Conservation (phyloP, 2,329 filamentous ascomycete genomes). For the Juglanconis juglandina region DNA sequence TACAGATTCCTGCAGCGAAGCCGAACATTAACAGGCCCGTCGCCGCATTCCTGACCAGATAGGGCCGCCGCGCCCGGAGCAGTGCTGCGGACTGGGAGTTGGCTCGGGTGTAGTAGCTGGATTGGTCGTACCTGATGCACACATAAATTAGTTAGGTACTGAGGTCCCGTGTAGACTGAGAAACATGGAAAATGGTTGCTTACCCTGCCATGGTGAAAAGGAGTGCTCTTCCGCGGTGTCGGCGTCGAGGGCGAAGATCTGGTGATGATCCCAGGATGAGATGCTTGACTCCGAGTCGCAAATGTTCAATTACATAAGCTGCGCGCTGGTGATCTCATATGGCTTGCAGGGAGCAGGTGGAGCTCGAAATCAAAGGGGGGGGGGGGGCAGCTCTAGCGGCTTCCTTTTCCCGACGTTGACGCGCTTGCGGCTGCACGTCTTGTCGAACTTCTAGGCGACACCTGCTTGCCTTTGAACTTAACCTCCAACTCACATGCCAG, state of each 20-base stretch:
- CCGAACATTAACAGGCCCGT: slow-evolving; percentile 73
- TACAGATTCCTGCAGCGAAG: slow-evolving; percentile 85
- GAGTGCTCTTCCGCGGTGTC: neutral
- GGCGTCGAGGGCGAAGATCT: neutral
- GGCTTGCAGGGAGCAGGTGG: neutral
- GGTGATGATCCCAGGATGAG: slow-evolving; percentile 7
- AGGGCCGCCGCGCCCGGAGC: slow-evolving; percentile 86
- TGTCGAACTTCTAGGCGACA: neutral
- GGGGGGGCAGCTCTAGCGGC: neutral
- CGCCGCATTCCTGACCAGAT: slow-evolving; percentile 82
- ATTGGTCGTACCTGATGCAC: slow-evolving; percentile 40
- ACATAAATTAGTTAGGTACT: too few relatives aligned
- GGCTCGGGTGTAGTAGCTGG: slow-evolving; percentile 86
- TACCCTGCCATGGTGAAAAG: slow-evolving; percentile 18
- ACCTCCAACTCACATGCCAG: neutral
- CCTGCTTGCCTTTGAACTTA: neutral
- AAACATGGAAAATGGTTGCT: neutral
- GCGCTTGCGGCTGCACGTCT: slow-evolving; percentile 4
- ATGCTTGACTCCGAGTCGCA: slow-evolving; percentile 10
- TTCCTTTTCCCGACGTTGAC: neutral
- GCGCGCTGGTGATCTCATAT: slow-evolving; percentile 13
- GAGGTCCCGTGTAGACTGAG: neutral
- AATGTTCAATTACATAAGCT: slow-evolving; percentile 13
- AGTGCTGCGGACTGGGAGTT: slow-evolving; percentile 84
- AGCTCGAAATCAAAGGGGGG: neutral